Evolutionary conservation across 345 rosid genomes (phyloP).

Genomic region (Syzygium aqueum): DNA sequence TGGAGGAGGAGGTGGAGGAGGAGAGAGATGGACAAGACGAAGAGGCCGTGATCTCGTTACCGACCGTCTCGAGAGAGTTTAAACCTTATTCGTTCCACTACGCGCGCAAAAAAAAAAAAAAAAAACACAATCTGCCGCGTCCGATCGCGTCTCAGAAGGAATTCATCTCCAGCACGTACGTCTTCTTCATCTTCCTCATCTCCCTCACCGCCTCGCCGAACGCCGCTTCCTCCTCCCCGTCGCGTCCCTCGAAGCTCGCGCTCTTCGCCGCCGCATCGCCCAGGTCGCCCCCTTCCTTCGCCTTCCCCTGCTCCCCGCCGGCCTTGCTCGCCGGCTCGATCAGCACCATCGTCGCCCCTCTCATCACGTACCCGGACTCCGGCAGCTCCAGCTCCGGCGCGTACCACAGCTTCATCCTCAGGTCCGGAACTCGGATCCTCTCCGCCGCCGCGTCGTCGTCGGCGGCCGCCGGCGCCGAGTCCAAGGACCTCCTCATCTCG

Average conservation of each 20-base stretch:
- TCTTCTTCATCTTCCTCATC: conserved; percentile 32
- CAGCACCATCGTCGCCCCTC: conserved; percentile 31
- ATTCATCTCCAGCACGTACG: conserved; percentile 32
- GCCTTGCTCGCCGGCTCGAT: conserved; percentile 11
- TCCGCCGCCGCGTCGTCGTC: background rate
- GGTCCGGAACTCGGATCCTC: conserved; percentile 25
- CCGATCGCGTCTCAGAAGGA: conserved; percentile 18
- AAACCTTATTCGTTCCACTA: no score
- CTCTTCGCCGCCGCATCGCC: background rate
- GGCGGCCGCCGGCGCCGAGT: background rate
- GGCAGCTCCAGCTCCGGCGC: conserved; percentile 29
- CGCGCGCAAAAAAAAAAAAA: accelerated
- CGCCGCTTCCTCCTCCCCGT: conserved; percentile 1
- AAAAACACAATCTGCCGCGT: background rate
- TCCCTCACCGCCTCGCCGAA: conserved; percentile 29
- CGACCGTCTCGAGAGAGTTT: no score
- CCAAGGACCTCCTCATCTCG: conserved; percentile 17
- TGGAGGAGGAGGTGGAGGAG: no score
- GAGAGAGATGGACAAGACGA: no score
- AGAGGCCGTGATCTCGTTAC: no score
- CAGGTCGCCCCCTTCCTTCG: background rate
- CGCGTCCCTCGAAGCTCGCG: conserved; percentile 3
- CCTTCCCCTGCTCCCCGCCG: background rate
- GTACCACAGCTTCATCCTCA: conserved; percentile 26
- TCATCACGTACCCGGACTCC: conserved; percentile 21